Evolutionary conservation across 768 basidiomycete genomes (phyloP), one percentile per base, ranked within the genome.

Genomic region (Psilocybe cyanescens): DNA sequence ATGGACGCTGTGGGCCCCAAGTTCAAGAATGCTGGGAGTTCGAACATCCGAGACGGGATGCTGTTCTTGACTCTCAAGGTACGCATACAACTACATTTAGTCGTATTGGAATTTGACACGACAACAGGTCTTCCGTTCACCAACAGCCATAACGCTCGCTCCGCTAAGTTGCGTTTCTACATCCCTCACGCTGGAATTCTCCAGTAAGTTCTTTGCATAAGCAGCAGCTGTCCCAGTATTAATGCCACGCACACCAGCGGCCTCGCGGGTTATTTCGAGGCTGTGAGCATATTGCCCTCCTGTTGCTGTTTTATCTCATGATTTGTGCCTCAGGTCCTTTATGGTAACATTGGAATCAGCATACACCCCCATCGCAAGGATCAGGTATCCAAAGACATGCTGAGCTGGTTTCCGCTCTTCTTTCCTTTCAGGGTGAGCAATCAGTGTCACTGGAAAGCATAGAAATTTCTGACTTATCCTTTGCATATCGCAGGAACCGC

Each of bases 11-110:
- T 76, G 95, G 95, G 12, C 81, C 88, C 1, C 86, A 86, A 65
- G 82, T 97, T 37, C 97, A 99, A 74, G 92, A 95, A 68, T 99
- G 97, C 67, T 99, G 97, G 97, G 90, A 92, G 64, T 99, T 99
- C 73, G 93, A 92, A 65, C 97, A 99, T 77, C 97, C 97, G 1
- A 78, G 94, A 61, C 82, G 84, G 57, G 94, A 97, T 70, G 81
- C 88, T 1, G 85, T 91, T 0, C 75, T 94, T 5, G 88, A 97
- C 71, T 75, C 80, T 17, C 80, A 80, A 74, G 94, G 95, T 92
- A 64, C 59, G 55, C n/a, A 46, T 57, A 57, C 57, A 55, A 58
- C 19, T 57, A 48, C 55, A 19, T 47, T 7, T 50, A 33, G 49
- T 54, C 54, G 47, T 39, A 33, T 24, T 41, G 37, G 31, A 41